Percentiles rank a stretch among this genome's conserved stretches.
These are phyloP conservation scores for Mycena floridula DNA, from an alignment of 768 basidiomycete genomes.

Conservation along the genomic window DNA sequence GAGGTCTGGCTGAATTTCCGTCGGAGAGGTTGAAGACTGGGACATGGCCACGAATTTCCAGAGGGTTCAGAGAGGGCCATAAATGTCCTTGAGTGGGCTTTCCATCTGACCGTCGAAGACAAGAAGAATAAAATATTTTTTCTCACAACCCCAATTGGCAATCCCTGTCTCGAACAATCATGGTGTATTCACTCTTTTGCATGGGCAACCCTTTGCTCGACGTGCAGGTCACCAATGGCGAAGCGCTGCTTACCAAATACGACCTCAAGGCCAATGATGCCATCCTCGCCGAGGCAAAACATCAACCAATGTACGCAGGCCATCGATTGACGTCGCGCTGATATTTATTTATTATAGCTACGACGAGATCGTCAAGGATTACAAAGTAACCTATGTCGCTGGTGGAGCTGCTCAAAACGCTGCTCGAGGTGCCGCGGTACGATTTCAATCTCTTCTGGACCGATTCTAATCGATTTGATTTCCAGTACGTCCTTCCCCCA, in stretches of 20 bases:
- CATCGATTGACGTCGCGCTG: background rate
- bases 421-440: slow-evolving; percentile 91
- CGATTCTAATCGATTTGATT: slow-evolving; percentile 6
- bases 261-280: slow-evolving; percentile 91
- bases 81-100: no score
- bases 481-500: slow-evolving; percentile 84
- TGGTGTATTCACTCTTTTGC: slow-evolving; percentile 70
- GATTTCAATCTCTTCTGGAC: slow-evolving; percentile 20
- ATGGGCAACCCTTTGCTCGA: slow-evolving; percentile 96
- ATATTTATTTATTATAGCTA: slow-evolving; percentile 50
- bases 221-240: slow-evolving; percentile 86
- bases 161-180: no score
- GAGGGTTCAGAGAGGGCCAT: no score
- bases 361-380: slow-evolving; percentile 73
- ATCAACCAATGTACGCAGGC: slow-evolving; percentile 75
- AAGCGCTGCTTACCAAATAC: slow-evolving; percentile 84
- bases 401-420: slow-evolving; percentile 97
- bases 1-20: no score
- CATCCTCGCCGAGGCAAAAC: slow-evolving; percentile 88
- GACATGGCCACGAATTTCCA: no score
- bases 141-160: no score
- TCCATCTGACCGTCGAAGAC: no score
- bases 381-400: slow-evolving; percentile 85
- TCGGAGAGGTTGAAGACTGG: no score
- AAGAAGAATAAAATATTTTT: no score